phyloP scores from a whole-genome alignment of 306 rosid species.

The Quercus dentata region DNA sequence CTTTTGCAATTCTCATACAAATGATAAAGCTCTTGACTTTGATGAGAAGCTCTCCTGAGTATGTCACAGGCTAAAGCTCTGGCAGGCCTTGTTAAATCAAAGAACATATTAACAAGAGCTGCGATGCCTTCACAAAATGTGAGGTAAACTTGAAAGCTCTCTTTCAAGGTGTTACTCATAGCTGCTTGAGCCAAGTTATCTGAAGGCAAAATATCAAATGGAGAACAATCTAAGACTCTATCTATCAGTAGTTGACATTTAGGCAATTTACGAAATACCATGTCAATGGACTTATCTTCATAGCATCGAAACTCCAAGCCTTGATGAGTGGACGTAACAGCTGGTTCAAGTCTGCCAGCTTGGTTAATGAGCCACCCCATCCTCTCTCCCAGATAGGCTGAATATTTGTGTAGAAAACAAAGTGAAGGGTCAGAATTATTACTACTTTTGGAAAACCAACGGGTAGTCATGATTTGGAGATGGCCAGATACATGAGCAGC shows the following conservation, averaged over 20 bases:
- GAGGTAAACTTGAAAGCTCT: slow-evolving; percentile 55
- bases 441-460: slow-evolving; percentile 21
- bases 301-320: slow-evolving; percentile 45
- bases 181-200: slow-evolving; percentile 46
- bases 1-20: slow-evolving; percentile 46
- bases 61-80: slow-evolving; percentile 51
- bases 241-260: slow-evolving; percentile 51
- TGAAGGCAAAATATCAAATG: slow-evolving; percentile 29
- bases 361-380: slow-evolving; percentile 60
- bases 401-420: slow-evolving; percentile 41
- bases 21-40: slow-evolving; percentile 49
- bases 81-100: slow-evolving; percentile 42
- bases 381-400: slow-evolving; percentile 54
- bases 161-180: slow-evolving; percentile 50
- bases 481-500: slow-evolving; percentile 49
- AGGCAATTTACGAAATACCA: slow-evolving; percentile 52
- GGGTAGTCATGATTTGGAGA: slow-evolving; percentile 28
- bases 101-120: slow-evolving; percentile 51
- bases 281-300: slow-evolving; percentile 47
- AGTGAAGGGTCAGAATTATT: slow-evolving; percentile 26
- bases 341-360: slow-evolving; percentile 62
- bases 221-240: slow-evolving; percentile 42
- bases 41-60: slow-evolving; percentile 45
- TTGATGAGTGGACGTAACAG: slow-evolving; percentile 23
- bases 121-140: slow-evolving; percentile 48